Percentiles rank a stretch among this genome's conserved stretches.
These are phyloP conservation scores for Hevea brasiliensis DNA, from an alignment of 345 rosid genomes.

Conservation along the genomic window DNA sequence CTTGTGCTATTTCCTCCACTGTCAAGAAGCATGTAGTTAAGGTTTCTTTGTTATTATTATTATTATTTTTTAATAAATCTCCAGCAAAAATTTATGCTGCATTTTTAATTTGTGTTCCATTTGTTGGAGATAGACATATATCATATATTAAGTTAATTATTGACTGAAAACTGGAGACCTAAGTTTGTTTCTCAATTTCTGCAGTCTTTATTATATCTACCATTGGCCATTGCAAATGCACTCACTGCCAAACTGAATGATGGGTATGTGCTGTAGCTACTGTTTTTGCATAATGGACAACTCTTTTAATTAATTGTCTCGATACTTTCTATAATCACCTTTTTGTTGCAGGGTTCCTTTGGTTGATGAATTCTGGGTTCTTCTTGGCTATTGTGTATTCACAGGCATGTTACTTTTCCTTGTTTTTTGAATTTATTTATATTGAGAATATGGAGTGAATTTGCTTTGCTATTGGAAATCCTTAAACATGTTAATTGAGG, in stretches of 20 bases:
- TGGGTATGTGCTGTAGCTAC: slow-evolving; percentile 56
- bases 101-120: no score
- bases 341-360: slow-evolving; percentile 71
- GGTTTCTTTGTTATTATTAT: neutral
- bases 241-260: slow-evolving; percentile 88
- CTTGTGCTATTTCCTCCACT: neutral
- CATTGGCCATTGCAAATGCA: slow-evolving; percentile 90
- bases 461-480: neutral
- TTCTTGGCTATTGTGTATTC: slow-evolving; percentile 84
- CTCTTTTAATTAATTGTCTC: neutral
- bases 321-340: slow-evolving; percentile 11
- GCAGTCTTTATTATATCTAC: slow-evolving; percentile 92
- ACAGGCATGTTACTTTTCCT: slow-evolving; percentile 48
- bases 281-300: no score
- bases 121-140: neutral
- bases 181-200: slow-evolving; percentile 6
- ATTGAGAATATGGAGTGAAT: neutral
- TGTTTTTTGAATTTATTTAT: neutral
- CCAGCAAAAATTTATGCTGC: no score
- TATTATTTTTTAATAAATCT: no score
- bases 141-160: slow-evolving; percentile 6
- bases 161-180: neutral
- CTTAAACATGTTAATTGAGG: neutral
- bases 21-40: neutral
- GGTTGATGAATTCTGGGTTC: slow-evolving; percentile 88